Evolutionary conservation across 495 filamentous ascomycete species (phyloP).

Genomic region (Penicillium pancosmium): DNA sequence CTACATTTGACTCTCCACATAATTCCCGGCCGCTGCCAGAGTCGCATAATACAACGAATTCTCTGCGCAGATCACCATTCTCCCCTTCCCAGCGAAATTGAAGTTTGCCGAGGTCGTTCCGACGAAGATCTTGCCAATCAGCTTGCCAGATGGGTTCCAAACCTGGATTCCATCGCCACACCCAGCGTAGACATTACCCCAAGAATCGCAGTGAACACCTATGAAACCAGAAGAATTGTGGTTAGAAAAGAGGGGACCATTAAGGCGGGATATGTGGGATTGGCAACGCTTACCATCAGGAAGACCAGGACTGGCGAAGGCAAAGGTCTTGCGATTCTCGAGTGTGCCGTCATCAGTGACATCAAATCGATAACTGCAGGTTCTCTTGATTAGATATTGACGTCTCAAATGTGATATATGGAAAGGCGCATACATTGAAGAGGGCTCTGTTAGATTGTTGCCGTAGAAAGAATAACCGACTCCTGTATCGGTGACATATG

Average conservation of each 20-base stretch:
- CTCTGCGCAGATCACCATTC: conserved; percentile 53
- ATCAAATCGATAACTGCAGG: conserved; percentile 25
- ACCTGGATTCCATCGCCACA: conserved; percentile 51
- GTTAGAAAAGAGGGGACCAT: background rate
- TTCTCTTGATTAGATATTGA: background rate
- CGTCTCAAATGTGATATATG: background rate
- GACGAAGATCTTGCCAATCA: conserved; percentile 54
- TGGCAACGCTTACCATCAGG: conserved; percentile 34
- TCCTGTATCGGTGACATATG: conserved; percentile 51
- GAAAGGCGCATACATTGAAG: conserved; percentile 24
- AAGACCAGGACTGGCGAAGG: conserved; percentile 26
- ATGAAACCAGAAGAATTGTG: background rate
- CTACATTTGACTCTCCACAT: conserved; percentile 30
- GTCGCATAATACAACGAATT: conserved; percentile 54
- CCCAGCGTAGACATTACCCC: conserved; percentile 48
- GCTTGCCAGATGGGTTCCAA: conserved; percentile 41
- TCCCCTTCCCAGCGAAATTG: conserved; percentile 57
- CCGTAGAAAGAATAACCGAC: conserved; percentile 24
- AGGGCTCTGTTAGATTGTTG: conserved; percentile 16
- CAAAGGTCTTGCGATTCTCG: conserved; percentile 27
- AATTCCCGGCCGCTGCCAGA: conserved; percentile 44
- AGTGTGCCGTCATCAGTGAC: conserved; percentile 23
- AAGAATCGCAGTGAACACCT: conserved; percentile 47
- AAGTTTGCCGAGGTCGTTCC: conserved; percentile 52
- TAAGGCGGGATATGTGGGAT: too few species aligned